A percentile compares a stretch with the other conserved stretches of the same genome.
Evolutionary conservation across 441 rosid species (phyloP).

Genomic region (Rhodomyrtus psidioides): DNA sequence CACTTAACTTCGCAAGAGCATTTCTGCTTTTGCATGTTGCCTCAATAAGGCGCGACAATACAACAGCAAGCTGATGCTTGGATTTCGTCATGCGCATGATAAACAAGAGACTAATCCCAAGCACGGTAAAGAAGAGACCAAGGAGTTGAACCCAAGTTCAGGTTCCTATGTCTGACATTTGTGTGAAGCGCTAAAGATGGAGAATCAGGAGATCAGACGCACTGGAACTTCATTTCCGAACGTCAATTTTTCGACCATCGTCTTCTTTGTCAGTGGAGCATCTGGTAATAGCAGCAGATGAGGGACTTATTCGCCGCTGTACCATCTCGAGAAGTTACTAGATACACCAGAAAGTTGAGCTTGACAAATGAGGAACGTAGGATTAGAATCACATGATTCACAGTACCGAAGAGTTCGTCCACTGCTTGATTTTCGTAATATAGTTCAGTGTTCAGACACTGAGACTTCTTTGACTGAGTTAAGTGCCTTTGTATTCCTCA

Average conservation of each 20-base stretch:
- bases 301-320: slow-evolving; percentile 83
- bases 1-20: not conserved
- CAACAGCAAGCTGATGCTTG: not conserved
- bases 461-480: slow-evolving; percentile 68
- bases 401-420: slow-evolving; percentile 77
- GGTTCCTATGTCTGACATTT: too few species aligned
- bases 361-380: not conserved
- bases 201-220: slow-evolving; percentile 5
- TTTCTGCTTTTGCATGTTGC: not conserved
- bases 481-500: slow-evolving; percentile 83
- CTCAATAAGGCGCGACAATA: not conserved
- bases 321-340: not conserved
- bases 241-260: slow-evolving; percentile 86
- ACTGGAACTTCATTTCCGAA: slow-evolving; percentile 81
- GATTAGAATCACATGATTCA: not conserved
- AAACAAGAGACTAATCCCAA: not conserved
- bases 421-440: slow-evolving; percentile 76
- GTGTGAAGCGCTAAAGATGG: not conserved
- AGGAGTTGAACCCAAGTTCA: slow-evolving; percentile 17
- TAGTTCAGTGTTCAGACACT: slow-evolving; percentile 82
- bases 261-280: slow-evolving; percentile 77
- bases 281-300: slow-evolving; percentile 66
- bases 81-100: not conserved
- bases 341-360: slow-evolving; percentile 3
- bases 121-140: not conserved